Base-by-base conservation (phyloP, 176 grass and related monocot genomes). In the Zizania latifolia region DNA sequence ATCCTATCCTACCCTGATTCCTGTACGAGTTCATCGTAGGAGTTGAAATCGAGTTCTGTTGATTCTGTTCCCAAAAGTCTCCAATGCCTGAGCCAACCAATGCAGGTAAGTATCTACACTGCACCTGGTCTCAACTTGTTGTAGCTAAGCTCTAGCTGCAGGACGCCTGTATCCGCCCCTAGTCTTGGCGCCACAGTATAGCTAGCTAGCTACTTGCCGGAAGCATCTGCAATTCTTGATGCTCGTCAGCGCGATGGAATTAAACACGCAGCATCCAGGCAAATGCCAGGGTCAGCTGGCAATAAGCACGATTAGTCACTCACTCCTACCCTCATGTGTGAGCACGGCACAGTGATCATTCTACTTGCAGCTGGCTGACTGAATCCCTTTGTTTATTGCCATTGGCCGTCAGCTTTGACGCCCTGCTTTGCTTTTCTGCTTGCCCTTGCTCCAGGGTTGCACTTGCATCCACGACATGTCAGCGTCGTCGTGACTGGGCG, bases 401-500 rank as follows among this genome's bases (percentile, higher is more conserved):
- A 10, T 9, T 17, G 7, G 35, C 34, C 38, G 62, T 48, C 76
- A 57, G 48, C 8, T 57, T 24, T 68, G 63, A 41, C 48, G 35
- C 48, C 48, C 4, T 21, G 5, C n/a, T n/a, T n/a, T 2, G 48
- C 2, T 53, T 53, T 53, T 53, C 19, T 10, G 10, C 27, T 58
- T 58, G 71, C 70, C 70, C n/a, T 31, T 32, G 11, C 19, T 10
- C 62, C 48, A 67, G 65, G 67, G 38, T 32, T n/a, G 44, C 79
- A 55, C n/a, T n/a, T 19, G 35, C 45, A 51, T 7, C 5, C 7
- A 3, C n/a, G n/a, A n/a, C 24, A 26, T 36, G 81, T 68, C 81
- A 43, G 62, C 62, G 15, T 75, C 71, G 36, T 21, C 15, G 21
- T 83, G 81, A 68, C 71, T 68, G 3, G 81, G 71, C 29, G 26